These are phyloP conservation scores for Populus euphratica DNA, from an alignment of 345 rosid species.

Conservation along the genomic window DNA sequence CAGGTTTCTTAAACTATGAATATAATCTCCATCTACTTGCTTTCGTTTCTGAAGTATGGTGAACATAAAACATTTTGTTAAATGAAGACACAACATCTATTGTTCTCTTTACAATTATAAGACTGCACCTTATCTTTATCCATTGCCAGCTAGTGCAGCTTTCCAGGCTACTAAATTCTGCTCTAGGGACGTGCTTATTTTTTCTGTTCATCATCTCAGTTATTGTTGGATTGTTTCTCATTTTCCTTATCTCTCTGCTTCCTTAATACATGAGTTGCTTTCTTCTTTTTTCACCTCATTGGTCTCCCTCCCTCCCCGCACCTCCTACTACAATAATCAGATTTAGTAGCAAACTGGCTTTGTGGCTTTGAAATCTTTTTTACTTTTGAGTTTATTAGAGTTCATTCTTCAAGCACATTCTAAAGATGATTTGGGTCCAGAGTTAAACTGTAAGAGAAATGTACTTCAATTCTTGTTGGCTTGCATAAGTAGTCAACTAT, in stretches of 20 bases:
- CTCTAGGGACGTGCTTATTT: background rate
- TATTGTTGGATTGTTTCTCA: background rate
- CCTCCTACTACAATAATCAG: background rate
- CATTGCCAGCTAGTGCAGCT: background rate
- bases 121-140: background rate
- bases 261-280: background rate
- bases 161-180: background rate
- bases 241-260: background rate
- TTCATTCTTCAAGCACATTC: background rate
- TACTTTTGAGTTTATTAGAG: background rate
- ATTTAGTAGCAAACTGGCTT: background rate
- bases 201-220: background rate
- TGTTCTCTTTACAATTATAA: background rate
- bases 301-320: background rate
- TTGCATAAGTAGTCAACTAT: background rate
- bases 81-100: background rate
- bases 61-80: background rate
- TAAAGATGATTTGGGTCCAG: background rate
- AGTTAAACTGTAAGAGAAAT: background rate
- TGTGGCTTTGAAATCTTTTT: background rate
- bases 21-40: background rate
- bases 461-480: background rate
- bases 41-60: background rate
- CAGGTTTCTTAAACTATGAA: constrained; percentile 21
- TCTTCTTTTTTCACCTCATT: background rate